phyloP scores from a whole-genome alignment of 2,329 filamentous ascomycete genomes.

The Xylariales sp. region DNA sequence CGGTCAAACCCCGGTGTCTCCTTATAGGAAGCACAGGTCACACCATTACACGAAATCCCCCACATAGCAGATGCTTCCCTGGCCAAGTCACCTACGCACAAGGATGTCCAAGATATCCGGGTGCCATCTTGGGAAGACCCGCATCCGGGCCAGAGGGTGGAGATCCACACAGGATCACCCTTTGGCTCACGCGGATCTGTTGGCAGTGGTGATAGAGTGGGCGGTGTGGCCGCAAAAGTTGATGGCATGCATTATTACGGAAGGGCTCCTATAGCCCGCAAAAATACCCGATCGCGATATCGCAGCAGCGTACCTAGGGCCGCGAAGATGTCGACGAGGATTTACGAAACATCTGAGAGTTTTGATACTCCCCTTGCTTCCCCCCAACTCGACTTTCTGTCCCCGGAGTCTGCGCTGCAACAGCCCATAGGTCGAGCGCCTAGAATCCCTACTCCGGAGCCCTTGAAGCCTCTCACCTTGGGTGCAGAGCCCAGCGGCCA shows the following conservation, averaged over 20 bases:
- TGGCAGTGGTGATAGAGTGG: conserved; percentile 27
- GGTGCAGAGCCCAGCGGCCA: conserved; percentile 19
- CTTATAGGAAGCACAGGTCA: conserved; percentile 59
- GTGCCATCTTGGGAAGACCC: conserved; percentile 36
- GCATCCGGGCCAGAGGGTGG: conserved; percentile 38
- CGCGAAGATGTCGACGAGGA: conserved; percentile 24
- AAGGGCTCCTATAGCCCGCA: conserved; percentile 17
- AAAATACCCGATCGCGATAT: conserved; percentile 17
- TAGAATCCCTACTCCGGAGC: conserved; percentile 11
- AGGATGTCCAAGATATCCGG: conserved; percentile 14
- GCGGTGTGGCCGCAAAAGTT: conserved; percentile 47
- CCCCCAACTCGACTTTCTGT: conserved; percentile 9
- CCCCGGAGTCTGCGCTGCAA: conserved; percentile 12
- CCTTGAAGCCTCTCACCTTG: conserved; percentile 14
- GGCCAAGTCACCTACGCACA: neutral
- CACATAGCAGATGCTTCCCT: conserved; percentile 15
- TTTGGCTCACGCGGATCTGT: conserved; percentile 14
- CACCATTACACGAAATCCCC: conserved; percentile 41
- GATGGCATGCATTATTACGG: conserved; percentile 19
- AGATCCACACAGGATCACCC: conserved; percentile 21
- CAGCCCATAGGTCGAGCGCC: no score
- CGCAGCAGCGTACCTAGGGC: conserved; percentile 20
- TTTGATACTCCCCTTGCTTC: conserved; percentile 15
- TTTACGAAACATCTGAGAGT: conserved; percentile 17
- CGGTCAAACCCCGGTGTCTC: conserved; percentile 29